Conservation (phyloP, 345 rosid genomes). For the Citrus trifoliata region DNA sequence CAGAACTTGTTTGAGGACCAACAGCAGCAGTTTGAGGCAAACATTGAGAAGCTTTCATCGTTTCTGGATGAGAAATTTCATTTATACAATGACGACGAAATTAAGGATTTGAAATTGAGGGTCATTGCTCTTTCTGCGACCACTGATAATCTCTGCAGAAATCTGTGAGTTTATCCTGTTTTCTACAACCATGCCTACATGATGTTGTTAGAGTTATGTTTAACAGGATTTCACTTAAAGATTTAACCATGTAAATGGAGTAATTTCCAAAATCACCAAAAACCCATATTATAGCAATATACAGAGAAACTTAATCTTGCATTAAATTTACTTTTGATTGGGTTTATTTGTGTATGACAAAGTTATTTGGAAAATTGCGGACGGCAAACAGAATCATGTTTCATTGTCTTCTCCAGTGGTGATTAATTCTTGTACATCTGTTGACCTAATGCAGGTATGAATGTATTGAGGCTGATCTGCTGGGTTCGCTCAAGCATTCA, state of each 20-base stretch:
- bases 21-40: conserved; percentile 42
- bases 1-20: conserved; percentile 38
- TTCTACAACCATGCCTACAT: background rate
- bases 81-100: conserved; percentile 9
- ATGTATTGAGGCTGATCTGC: conserved; percentile 38
- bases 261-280: background rate
- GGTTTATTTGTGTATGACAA: background rate
- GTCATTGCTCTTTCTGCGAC: conserved; percentile 23
- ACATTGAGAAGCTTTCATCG: conserved; percentile 41
- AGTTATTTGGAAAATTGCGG: background rate
- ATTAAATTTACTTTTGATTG: background rate
- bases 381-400: background rate
- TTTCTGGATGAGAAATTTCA: conserved; percentile 36
- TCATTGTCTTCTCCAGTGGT: background rate
- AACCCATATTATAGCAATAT: background rate
- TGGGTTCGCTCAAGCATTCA: conserved; percentile 26
- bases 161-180: conserved; percentile 27
- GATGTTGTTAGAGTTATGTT: background rate
- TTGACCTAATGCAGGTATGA: conserved; percentile 31
- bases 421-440: background rate
- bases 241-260: background rate
- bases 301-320: background rate
- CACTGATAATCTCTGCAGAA: conserved; percentile 41
- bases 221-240: background rate
- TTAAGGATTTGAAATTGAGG: conserved; percentile 24